Evolutionary conservation across 2,329 filamentous ascomycete species (phyloP).

Genomic region (Sporothrix euskadiensis): DNA sequence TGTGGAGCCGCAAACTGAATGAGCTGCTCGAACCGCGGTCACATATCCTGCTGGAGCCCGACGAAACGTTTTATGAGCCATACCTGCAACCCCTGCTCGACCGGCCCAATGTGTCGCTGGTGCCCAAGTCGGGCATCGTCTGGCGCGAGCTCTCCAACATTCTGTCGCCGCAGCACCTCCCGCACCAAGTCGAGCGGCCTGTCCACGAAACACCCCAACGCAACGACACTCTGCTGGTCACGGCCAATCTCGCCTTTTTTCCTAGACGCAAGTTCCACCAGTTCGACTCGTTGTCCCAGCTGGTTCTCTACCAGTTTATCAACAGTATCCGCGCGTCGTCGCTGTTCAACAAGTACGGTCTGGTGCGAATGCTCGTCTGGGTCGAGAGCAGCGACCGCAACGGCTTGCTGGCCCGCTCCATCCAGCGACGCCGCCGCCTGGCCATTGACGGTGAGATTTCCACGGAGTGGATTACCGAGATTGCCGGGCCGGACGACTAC

Average conservation of each 20-base stretch:
- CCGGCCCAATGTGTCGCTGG: conserved; percentile 50
- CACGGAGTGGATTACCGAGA: conserved; percentile 60
- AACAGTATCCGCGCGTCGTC: conserved; percentile 57
- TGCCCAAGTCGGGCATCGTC: conserved; percentile 59
- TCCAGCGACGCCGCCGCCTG: conserved; percentile 57
- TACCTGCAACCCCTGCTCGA: conserved; percentile 62
- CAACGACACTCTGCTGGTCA: conserved; percentile 74
- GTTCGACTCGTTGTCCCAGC: conserved; percentile 58
- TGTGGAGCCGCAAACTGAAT: conserved; percentile 78
- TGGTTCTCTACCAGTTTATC: conserved; percentile 64
- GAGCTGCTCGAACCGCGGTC: conserved; percentile 72
- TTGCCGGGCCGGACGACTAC: conserved; percentile 42
- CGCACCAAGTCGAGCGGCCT: conserved; percentile 52
- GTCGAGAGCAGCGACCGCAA: conserved; percentile 60
- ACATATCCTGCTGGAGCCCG: conserved; percentile 80
- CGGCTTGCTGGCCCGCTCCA: conserved; percentile 59
- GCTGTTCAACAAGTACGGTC: conserved; percentile 73
- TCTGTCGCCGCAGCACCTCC: conserved; percentile 53
- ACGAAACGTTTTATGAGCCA: conserved; percentile 57
- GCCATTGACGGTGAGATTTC: conserved; percentile 61
- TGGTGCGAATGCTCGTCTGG: conserved; percentile 78
- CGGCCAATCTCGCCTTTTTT: conserved; percentile 63
- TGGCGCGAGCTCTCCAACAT: conserved; percentile 60
- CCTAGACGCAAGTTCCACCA: conserved; percentile 52
- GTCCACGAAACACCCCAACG: conserved; percentile 47